phyloP scores from a whole-genome alignment of 352 stramenopile species.

The Phytophthora ramorum region DNA sequence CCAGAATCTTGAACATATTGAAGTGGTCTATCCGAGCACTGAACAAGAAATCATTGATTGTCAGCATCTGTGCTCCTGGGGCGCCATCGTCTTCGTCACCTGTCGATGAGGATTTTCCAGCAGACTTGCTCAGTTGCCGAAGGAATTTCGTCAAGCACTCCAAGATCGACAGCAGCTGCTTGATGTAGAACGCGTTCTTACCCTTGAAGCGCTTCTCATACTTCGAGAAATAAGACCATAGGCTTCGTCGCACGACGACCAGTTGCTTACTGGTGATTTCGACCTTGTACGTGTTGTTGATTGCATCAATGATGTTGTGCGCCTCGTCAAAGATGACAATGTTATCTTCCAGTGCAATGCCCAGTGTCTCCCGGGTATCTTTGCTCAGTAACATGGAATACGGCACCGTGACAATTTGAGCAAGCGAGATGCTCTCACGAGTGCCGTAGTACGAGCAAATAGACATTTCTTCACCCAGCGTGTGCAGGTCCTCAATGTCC shows the following conservation, averaged over 20 bases:
- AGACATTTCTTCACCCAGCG: constrained; percentile 89
- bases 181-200: constrained; percentile 91
- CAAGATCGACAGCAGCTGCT: constrained; percentile 83
- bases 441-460: constrained; percentile 98
- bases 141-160: constrained; percentile 84
- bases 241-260: constrained; percentile 66
- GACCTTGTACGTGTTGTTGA: constrained; percentile 93
- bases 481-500: constrained; percentile 97
- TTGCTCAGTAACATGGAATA: constrained; percentile 95
- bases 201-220: constrained; percentile 90
- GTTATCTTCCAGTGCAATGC: constrained; percentile 85
- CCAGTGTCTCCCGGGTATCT: constrained; percentile 90
- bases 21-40: constrained; percentile 83
- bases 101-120: constrained; percentile 1
- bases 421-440: constrained; percentile 87
- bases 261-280: constrained; percentile 79
- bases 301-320: constrained; percentile 98
- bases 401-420: constrained; percentile 92
- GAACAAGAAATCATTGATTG: constrained; percentile 89
- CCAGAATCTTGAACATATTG: constrained; percentile 91
- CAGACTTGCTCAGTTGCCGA: constrained; percentile 51
- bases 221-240: constrained; percentile 90
- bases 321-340: constrained; percentile 99
- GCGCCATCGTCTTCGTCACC: constrained; percentile 32
- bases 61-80: constrained; percentile 67